A percentile compares a stretch with the other conserved stretches of the same genome.
Conservation (phyloP, 805 yeast genomes). For the Candida sakaeoensis region DNA sequence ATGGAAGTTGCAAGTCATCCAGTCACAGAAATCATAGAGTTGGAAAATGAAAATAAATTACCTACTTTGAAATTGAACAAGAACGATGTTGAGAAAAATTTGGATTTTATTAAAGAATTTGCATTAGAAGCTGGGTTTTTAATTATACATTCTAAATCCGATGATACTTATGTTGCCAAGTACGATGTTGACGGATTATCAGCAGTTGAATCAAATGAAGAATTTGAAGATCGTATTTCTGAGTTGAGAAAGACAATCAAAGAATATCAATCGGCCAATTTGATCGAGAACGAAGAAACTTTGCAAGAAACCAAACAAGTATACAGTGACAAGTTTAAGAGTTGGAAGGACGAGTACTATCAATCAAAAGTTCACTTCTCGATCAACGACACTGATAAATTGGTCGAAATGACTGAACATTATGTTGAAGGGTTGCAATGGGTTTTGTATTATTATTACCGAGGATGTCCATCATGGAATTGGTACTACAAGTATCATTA, state of each 20-base stretch:
- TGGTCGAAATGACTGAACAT: constrained; percentile 66
- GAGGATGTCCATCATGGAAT: constrained; percentile 92
- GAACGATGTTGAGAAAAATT: constrained; percentile 44
- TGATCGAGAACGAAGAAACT: constrained; percentile 57
- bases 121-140: constrained; percentile 66
- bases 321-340: constrained; percentile 68
- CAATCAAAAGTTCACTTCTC: constrained; percentile 72
- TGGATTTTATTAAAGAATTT: constrained; percentile 59
- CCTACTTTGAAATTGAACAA: constrained; percentile 39
- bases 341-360: constrained; percentile 87
- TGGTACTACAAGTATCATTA: constrained; percentile 92
- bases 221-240: constrained; percentile 49
- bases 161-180: constrained; percentile 53
- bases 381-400: constrained; percentile 53
- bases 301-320: constrained; percentile 49
- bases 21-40: constrained; percentile 30
- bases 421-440: constrained; percentile 95
- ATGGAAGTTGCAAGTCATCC: constrained; percentile 29
- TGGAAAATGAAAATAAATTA: constrained; percentile 26
- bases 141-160: constrained; percentile 58
- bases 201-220: constrained; percentile 65
- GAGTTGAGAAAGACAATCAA: constrained; percentile 54
- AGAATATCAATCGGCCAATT: constrained; percentile 60
- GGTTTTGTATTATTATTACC: constrained; percentile 89
- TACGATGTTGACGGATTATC: constrained; percentile 73